Conservation (phyloP, 768 basidiomycete species). For the Tylopilus subfusipes region DNA sequence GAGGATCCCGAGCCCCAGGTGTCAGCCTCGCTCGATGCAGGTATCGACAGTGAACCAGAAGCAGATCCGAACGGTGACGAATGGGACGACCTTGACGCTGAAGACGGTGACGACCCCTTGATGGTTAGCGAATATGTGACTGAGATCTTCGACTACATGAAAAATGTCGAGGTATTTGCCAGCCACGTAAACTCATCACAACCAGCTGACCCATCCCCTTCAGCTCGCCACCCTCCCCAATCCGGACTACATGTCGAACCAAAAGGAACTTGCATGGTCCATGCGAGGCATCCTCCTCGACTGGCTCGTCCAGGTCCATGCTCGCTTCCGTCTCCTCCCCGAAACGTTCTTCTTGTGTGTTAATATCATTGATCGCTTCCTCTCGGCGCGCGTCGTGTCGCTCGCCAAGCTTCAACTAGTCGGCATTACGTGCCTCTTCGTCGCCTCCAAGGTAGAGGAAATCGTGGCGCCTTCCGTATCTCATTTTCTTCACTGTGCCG, state of each 20-base stretch:
- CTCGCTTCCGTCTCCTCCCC: conserved; percentile 77
- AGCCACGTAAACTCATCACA: neutral
- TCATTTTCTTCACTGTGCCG: conserved; percentile 78
- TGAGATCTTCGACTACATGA: conserved; percentile 93
- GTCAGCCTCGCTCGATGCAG: conserved; percentile 42
- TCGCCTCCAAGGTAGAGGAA: conserved; percentile 91
- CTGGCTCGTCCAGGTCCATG: conserved; percentile 92
- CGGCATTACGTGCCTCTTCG: conserved; percentile 81
- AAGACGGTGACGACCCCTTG: conserved; percentile 88
- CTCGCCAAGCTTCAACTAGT: conserved; percentile 87
- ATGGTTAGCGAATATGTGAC: conserved; percentile 97
- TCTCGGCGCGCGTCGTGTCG: conserved; percentile 48
- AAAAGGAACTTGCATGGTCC: conserved; percentile 82
- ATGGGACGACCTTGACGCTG: conserved; percentile 92
- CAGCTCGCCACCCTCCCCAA: conserved; percentile 79
- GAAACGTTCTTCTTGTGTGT: conserved; percentile 89
- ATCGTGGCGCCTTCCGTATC: conserved; percentile 81
- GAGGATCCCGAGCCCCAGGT: conserved; percentile 33
- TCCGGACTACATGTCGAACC: conserved; percentile 78
- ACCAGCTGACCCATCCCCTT: neutral
- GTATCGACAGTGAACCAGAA: conserved; percentile 49
- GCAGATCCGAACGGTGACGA: conserved; percentile 59
- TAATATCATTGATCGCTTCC: conserved; percentile 81
- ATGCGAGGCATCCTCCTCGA: conserved; percentile 88
- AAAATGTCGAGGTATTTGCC: conserved; percentile 67